Percentiles rank a stretch among this genome's conserved stretches.
Conservation (phyloP, 2,329 filamentous ascomycete species). For the Talaromyces sp. region DNA sequence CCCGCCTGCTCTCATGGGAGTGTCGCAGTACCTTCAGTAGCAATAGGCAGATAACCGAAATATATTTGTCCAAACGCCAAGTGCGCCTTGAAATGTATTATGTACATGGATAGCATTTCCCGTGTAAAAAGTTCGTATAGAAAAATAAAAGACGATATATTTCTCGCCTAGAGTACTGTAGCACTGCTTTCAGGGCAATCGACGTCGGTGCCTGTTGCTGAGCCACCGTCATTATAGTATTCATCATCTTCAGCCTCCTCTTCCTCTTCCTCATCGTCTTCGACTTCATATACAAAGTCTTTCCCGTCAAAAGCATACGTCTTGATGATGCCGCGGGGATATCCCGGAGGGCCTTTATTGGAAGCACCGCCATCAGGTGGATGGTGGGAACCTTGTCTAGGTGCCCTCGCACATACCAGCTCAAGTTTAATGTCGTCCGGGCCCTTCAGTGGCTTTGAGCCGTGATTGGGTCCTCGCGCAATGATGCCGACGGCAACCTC, state of each 20-base stretch:
- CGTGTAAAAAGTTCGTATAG: not conserved
- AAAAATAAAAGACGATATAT: not conserved
- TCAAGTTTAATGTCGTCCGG: conserved; percentile 36
- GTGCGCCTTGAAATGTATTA: not conserved
- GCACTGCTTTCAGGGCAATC: not conserved
- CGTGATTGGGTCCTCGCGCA: conserved; percentile 32
- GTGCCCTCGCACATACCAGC: conserved; percentile 37
- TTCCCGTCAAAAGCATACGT: conserved; percentile 14
- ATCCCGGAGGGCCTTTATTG: not conserved
- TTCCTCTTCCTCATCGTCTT: conserved; percentile 1
- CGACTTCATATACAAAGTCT: conserved; percentile 9
- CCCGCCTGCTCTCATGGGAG: not conserved
- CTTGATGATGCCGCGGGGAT: conserved; percentile 4
- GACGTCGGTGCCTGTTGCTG: not conserved
- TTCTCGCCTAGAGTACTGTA: not conserved
- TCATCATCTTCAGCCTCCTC: not conserved
- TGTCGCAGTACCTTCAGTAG: not conserved
- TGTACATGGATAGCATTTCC: not conserved
- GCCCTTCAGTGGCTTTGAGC: conserved; percentile 24
- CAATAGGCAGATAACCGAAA: not conserved
- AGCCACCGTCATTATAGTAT: not conserved
- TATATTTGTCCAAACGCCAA: not conserved
- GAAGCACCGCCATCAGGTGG: not conserved
- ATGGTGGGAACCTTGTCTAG: conserved; percentile 17
- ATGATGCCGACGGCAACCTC: conserved; percentile 39